Base-by-base conservation (phyloP, 73 alveolate genomes). In the Diophrys sp. region DNA sequence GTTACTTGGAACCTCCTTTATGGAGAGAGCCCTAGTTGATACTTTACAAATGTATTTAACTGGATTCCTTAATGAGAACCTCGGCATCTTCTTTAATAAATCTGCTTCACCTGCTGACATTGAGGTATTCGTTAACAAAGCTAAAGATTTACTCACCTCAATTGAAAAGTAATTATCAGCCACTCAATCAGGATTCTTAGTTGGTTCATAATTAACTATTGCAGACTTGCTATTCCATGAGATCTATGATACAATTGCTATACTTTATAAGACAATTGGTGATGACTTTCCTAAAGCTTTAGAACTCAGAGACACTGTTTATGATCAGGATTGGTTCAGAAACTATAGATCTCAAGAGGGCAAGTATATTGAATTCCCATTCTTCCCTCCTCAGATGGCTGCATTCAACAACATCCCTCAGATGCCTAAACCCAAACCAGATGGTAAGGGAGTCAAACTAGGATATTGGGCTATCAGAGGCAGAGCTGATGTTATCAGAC, bases 401-500 rank as follows among this genome's bases (percentile, higher is more conserved):
- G 18, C 5, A 5, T 44, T 44, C 18, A 44, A 44, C 62, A 44
- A 44, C 18, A 44, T 44, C 18, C 62, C 62, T 18, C 5, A 44
- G 18, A 11, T 44, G 5, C n/a, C 18, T 18, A 44, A 44, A 44
- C n/a, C 18, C 62, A 44, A 44, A 44, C 62, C 62, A 11, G 5
- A 5, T 11, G 62, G n/a, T 44, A 44, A 44, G 18, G 62, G 18
- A 11, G 62, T 44, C 18, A 44, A 5, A 11, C 18, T 44, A 44
- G 73, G 73, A 5, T 66, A 66, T 26, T 66, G 73, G 73, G 33
- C 5, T 5, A 66, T 66, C 27, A 23, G 73, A 66, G 73, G 73
- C 11, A n/a, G 31, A 23, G 73, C 33, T n/a, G 73, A 14, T 5
- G 5, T 11, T 26, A 66, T 66, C 27, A 66, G 31, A 26, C 73